A percentile compares a stretch with the other conserved stretches of the same genome.
Conservation (phyloP, 1,284 basidiomycete species). For the Microbotryum scabiosae region DNA sequence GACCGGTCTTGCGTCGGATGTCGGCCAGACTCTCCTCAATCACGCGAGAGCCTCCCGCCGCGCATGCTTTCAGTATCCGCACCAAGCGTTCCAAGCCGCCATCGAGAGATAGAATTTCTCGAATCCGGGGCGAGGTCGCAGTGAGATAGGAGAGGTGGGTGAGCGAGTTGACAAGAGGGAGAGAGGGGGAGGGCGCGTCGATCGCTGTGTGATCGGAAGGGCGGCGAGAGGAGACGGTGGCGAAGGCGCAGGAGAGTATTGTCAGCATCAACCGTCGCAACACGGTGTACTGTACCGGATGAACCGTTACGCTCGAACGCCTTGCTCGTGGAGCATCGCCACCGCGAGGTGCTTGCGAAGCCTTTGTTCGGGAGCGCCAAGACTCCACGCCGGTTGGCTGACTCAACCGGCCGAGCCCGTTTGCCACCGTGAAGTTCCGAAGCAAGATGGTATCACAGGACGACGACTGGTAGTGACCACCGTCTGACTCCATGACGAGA, state of each 20-base stretch:
- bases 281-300: too few relatives aligned
- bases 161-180: slow-evolving; percentile 93
- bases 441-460: too few relatives aligned
- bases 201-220: slow-evolving; percentile 55
- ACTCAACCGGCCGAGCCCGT: too few relatives aligned
- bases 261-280: background rate
- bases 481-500: too few relatives aligned
- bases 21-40: slow-evolving; percentile 5
- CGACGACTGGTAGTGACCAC: too few relatives aligned
- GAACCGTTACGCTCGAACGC: too few relatives aligned
- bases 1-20: slow-evolving; percentile 20
- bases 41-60: slow-evolving; percentile 12
- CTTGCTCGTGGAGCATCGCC: too few relatives aligned
- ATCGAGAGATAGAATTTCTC: slow-evolving; percentile 96
- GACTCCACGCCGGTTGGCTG: too few relatives aligned
- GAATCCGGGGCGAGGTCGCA: slow-evolving; percentile 91
- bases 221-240: background rate
- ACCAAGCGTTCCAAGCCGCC: slow-evolving; percentile 94
- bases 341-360: too few relatives aligned
- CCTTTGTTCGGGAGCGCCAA: too few relatives aligned
- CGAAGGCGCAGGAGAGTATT: background rate
- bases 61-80: slow-evolving; percentile 51
- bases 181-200: slow-evolving; percentile 71
- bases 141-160: slow-evolving; percentile 96
- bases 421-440: too few relatives aligned